Evolutionary conservation across 1,139 yeast genomes (phyloP).

Genomic region (Suhomyces kunorum): DNA sequence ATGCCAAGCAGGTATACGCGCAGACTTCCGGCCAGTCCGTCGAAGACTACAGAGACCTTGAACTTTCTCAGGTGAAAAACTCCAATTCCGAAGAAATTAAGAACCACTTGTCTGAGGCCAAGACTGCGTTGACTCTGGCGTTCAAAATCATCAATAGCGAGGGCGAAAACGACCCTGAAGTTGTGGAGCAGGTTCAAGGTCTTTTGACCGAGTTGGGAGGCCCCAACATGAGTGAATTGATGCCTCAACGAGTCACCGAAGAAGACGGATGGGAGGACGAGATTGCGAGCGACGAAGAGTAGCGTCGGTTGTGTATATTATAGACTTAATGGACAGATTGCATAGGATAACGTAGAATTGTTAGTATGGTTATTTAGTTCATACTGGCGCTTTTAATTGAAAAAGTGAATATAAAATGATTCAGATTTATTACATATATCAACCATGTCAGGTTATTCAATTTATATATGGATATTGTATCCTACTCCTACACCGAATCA

Average conservation of each 20-base stretch:
- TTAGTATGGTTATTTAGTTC: too few species aligned
- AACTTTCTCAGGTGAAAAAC: slow-evolving; percentile 26
- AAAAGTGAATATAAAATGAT: too few species aligned
- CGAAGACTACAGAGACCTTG: slow-evolving; percentile 53
- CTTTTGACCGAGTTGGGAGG: slow-evolving; percentile 63
- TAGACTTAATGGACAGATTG: not conserved
- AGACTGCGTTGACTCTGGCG: slow-evolving; percentile 57
- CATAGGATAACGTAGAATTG: not conserved
- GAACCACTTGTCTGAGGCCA: slow-evolving; percentile 45
- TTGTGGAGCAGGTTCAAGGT: slow-evolving; percentile 51
- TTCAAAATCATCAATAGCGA: slow-evolving; percentile 49
- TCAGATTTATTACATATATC: too few species aligned
- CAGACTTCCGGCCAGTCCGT: slow-evolving; percentile 17
- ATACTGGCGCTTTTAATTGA: too few species aligned
- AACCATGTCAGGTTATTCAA: too few species aligned
- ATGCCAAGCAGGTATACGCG: slow-evolving; percentile 45
- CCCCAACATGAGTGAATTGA: slow-evolving; percentile 47
- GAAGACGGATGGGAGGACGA: slow-evolving; percentile 52
- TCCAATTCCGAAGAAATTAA: slow-evolving; percentile 31
- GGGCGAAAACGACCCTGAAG: slow-evolving; percentile 54
- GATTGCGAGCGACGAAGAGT: slow-evolving; percentile 31
- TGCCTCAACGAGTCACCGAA: slow-evolving; percentile 45
- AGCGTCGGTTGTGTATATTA: slow-evolving; percentile 1
- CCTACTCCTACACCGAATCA: too few species aligned
- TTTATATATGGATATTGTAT: too few species aligned